Percentiles rank a stretch among this genome's conserved stretches.
Conservation (phyloP, 352 stramenopile genomes). For the Aphanomyces stellatus region DNA sequence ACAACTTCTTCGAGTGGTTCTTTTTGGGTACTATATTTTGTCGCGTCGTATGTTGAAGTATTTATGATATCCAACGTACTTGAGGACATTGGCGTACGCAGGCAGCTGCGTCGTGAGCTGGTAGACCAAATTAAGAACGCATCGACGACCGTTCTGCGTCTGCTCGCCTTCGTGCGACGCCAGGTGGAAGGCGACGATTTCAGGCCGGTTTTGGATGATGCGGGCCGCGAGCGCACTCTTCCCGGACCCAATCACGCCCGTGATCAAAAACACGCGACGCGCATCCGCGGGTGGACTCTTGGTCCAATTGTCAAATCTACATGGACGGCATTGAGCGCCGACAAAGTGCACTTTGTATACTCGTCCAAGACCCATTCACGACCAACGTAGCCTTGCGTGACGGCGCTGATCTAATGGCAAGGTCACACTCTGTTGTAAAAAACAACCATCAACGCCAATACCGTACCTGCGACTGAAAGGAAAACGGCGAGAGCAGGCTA, state of each 20-base stretch:
- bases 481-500: constrained; percentile 45
- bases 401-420: constrained; percentile 51
- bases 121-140: constrained; percentile 56
- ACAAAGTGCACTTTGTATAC: constrained; percentile 20
- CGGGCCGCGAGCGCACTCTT: constrained; percentile 51
- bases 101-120: constrained; percentile 65
- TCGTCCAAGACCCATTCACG: constrained; percentile 50
- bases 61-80: constrained; percentile 25
- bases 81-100: constrained; percentile 56
- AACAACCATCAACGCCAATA: not conserved
- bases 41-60: not conserved
- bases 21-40: not conserved
- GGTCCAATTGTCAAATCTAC: constrained; percentile 31
- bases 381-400: constrained; percentile 47
- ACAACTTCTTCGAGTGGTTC: constrained; percentile 66
- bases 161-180: constrained; percentile 61
- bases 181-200: constrained; percentile 69
- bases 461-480: constrained; percentile 45
- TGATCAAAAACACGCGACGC: constrained; percentile 51
- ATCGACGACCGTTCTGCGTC: constrained; percentile 48
- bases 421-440: too few relatives aligned
- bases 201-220: constrained; percentile 55
- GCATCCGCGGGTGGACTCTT: constrained; percentile 18
- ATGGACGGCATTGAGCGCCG: too few relatives aligned
- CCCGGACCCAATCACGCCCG: constrained; percentile 51